Evolutionary conservation across 2,329 filamentous ascomycete species (phyloP).

Genomic region (Tolypocladium nubicola): DNA sequence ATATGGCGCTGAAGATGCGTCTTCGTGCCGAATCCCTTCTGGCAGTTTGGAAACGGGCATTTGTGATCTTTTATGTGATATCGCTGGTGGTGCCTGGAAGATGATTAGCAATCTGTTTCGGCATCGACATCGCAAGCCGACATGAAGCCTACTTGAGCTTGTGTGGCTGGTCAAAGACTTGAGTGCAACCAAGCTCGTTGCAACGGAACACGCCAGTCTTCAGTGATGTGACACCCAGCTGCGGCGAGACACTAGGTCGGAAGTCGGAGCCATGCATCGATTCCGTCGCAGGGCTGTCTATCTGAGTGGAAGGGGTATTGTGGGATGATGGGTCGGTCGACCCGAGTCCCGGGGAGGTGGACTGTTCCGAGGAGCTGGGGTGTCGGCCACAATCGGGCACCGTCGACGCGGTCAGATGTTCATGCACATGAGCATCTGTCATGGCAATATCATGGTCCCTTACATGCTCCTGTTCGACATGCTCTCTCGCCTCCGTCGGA

Average conservation of each 20-base stretch:
- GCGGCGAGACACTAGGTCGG: slow-evolving; percentile 25
- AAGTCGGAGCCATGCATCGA: slow-evolving; percentile 26
- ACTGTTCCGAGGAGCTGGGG: slow-evolving; percentile 27
- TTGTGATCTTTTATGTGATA: slow-evolving; percentile 52
- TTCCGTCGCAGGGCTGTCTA: slow-evolving; percentile 30
- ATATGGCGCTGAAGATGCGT: slow-evolving; percentile 52
- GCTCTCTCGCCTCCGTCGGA: slow-evolving; percentile 8
- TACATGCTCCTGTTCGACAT: slow-evolving; percentile 4
- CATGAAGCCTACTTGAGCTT: slow-evolving; percentile 40
- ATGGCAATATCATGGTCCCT: slow-evolving; percentile 13
- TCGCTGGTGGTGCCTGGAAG: slow-evolving; percentile 44
- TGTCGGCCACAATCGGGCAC: slow-evolving; percentile 14
- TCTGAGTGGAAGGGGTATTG: slow-evolving; percentile 36
- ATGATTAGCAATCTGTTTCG: not conserved
- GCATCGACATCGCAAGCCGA: too few relatives aligned
- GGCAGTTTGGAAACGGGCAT: slow-evolving; percentile 40
- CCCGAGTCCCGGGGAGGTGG: slow-evolving; percentile 26
- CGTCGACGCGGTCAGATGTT: slow-evolving; percentile 12
- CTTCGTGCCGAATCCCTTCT: slow-evolving; percentile 49
- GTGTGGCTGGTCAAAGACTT: slow-evolving; percentile 45
- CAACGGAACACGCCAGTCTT: slow-evolving; percentile 20
- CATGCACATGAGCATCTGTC: slow-evolving; percentile 13
- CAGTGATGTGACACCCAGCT: slow-evolving; percentile 16
- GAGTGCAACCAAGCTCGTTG: slow-evolving; percentile 25
- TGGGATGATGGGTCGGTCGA: slow-evolving; percentile 30